Base-by-base conservation (phyloP, 2,329 filamentous ascomycete genomes). In the Xylaria sp. region DNA sequence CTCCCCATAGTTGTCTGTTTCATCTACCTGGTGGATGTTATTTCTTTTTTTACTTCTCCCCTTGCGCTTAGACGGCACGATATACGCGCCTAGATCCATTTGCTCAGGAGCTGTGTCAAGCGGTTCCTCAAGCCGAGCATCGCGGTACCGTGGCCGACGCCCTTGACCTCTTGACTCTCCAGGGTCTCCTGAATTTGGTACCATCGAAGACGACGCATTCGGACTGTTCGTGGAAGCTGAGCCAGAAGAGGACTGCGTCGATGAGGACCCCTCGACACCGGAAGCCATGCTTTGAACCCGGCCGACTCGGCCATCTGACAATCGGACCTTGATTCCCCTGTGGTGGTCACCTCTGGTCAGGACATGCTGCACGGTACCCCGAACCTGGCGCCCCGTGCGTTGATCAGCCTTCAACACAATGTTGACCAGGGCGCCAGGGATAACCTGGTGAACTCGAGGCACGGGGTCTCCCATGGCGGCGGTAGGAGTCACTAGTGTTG, bases 361-460 rank as follows among this genome's bases (percentile, higher is more conserved):
- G 0, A 94, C 79, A 54, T 93, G 87, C 61, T 85, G 84, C 1
- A 95, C 88, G 5, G 84, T 79, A 27, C 92, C 92, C 53, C 84
- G 82, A 1, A 93, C 92, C 74, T 93, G 89, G 54, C 86, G 86
- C 6, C 92, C 92, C 0, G 91, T 93, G 1, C 87, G 87, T 77
- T 95, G 92, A 79, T 95, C 92, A 69, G 86, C 84, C 75, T 95
- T 95, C 37, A 94, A 84, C 0, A 94, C 84, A 64, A 95, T 92
- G 58, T 90, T 91, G 62, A 94, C 92, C 3, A 76, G 71, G 3
- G 89, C 87, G 42, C 91, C 92, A 0, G 86, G 84, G 4, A 86
- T 71, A 35, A 93, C 89, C 70, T 89, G 80, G 12, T 76, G 76
- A n/a, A 78, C 79, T 4, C 78, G 84, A 0, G 86, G 86, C 10